These are phyloP conservation scores for Daldinia loculata DNA, from an alignment of 495 filamentous ascomycete genomes.

Conservation along the genomic window DNA sequence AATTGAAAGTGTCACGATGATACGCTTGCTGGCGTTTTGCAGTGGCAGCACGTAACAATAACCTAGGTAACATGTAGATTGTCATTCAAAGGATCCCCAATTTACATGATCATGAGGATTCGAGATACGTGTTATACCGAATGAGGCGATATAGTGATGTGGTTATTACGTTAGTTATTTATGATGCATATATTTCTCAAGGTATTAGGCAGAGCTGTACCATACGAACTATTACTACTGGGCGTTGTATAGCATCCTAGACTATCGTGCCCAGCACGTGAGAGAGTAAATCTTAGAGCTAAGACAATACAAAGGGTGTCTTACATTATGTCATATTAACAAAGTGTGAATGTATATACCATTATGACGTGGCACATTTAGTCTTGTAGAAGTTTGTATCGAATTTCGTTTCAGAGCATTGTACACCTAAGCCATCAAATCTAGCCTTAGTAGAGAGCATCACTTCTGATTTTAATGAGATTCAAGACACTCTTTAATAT, in stretches of 20 bases:
- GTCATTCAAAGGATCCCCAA: neutral
- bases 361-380: neutral
- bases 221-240: too few species aligned
- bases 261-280: rapidly evolving
- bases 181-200: too few species aligned
- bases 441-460: too few species aligned
- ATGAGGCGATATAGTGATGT: neutral
- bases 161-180: neutral
- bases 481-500: too few species aligned
- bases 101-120: neutral
- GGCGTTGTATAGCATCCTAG: too few species aligned
- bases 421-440: neutral
- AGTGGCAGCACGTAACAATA: too few species aligned
- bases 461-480: neutral
- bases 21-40: neutral
- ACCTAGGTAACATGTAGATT: too few species aligned
- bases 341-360: neutral
- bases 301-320: neutral
- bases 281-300: neutral
- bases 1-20: neutral
- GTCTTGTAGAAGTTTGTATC: neutral
- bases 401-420: neutral
- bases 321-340: neutral
- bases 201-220: too few species aligned
- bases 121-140: neutral